Percentiles rank a stretch among this genome's conserved stretches.
These are phyloP conservation scores for Eucommia ulmoides DNA, from an alignment of 257 asterid genomes.

Conservation along the genomic window DNA sequence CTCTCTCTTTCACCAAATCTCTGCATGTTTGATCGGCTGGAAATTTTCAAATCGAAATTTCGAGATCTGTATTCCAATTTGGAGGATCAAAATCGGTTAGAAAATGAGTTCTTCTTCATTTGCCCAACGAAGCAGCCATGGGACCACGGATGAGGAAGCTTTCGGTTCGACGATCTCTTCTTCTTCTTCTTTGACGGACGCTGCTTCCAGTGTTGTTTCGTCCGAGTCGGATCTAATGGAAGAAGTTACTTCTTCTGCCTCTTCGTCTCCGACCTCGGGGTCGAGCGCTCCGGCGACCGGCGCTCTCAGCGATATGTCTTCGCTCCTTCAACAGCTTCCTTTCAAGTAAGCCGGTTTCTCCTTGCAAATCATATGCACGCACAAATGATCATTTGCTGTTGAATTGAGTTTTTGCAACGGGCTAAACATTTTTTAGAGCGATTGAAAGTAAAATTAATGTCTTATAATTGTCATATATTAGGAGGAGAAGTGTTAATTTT, in stretches of 20 bases:
- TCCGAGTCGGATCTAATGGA: slow-evolving; percentile 28
- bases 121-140: slow-evolving; percentile 22
- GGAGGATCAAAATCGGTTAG: neutral
- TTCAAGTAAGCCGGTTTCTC: slow-evolving; percentile 54
- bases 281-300: slow-evolving; percentile 10
- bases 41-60: neutral
- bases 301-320: slow-evolving; percentile 47
- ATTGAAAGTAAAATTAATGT: too few species aligned
- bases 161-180: slow-evolving; percentile 10
- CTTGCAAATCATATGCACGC: too few species aligned
- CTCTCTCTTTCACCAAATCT: neutral
- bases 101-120: slow-evolving; percentile 15
- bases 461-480: too few species aligned
- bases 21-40: neutral
- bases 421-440: too few species aligned
- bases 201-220: slow-evolving; percentile 10
- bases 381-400: too few species aligned
- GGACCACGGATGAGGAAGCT: slow-evolving; percentile 25
- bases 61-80: neutral
- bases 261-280: slow-evolving; percentile 5
- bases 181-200: too few species aligned
- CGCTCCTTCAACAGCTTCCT: slow-evolving; percentile 53
- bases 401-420: too few species aligned
- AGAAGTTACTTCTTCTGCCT: slow-evolving; percentile 14
- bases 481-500: too few species aligned